Conservation (phyloP, 2,329 filamentous ascomycete genomes). For the Chaetomium sp. region DNA sequence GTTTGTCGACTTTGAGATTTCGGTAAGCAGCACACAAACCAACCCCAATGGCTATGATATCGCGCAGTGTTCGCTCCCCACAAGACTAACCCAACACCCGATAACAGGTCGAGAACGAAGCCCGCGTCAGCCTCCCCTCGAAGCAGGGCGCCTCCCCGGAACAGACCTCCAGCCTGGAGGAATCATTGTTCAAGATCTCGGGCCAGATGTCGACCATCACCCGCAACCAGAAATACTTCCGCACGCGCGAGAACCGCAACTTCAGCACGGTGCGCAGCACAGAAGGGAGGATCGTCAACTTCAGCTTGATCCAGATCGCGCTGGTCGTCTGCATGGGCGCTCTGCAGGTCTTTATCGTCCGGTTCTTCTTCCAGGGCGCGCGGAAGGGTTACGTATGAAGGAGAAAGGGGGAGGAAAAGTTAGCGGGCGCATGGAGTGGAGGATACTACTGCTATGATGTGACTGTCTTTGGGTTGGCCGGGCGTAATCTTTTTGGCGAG, state of each 20-base stretch:
- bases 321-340: slow-evolving; percentile 95
- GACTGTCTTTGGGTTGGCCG: slow-evolving; percentile 14
- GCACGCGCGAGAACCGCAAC: slow-evolving; percentile 96
- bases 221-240: slow-evolving; percentile 98
- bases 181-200: slow-evolving; percentile 92
- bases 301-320: slow-evolving; percentile 84
- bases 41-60: background rate
- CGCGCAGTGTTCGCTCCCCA: background rate
- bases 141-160: slow-evolving; percentile 85
- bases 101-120: slow-evolving; percentile 82
- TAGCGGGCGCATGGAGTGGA: background rate
- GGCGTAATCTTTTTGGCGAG: slow-evolving; percentile 15
- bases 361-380: slow-evolving; percentile 91
- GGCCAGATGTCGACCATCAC: slow-evolving; percentile 89
- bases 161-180: slow-evolving; percentile 81
- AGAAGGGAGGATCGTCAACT: slow-evolving; percentile 93
- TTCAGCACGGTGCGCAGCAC: slow-evolving; percentile 97
- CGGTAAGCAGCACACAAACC: slow-evolving; percentile 51
- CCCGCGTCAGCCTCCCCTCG: slow-evolving; percentile 71
- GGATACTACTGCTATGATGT: background rate
- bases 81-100: slow-evolving; percentile 13
- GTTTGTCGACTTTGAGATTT: slow-evolving; percentile 95
- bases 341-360: slow-evolving; percentile 92
- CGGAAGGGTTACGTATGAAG: slow-evolving; percentile 63
- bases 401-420: no score